Conservation (phyloP, 2,329 filamentous ascomycete genomes). For the Nothophoma quercina region DNA sequence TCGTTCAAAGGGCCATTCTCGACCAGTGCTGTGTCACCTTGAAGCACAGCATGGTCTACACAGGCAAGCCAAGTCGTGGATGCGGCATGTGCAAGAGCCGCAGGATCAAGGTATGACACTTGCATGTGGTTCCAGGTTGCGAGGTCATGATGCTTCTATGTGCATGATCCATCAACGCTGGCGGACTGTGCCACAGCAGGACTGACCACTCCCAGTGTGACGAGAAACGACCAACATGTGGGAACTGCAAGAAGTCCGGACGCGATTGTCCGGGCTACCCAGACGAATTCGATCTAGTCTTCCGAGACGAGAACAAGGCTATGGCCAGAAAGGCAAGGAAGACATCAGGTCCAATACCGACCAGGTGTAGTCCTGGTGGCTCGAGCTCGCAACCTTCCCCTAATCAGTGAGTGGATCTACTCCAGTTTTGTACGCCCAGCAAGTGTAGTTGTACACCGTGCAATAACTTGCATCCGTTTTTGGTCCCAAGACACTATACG, state of each 20-base stretch:
- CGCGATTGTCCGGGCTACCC: constrained; percentile 50
- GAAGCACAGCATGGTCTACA: constrained; percentile 47
- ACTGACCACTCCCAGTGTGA: constrained; percentile 38
- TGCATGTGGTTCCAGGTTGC: background rate
- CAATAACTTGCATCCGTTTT: too few species aligned
- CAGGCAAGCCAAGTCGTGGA: constrained; percentile 57
- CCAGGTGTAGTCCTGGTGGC: constrained; percentile 23
- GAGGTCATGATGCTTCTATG: background rate
- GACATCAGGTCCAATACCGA: constrained; percentile 28
- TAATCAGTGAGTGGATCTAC: constrained; percentile 35
- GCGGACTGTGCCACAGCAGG: constrained; percentile 3
- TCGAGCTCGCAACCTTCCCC: constrained; percentile 41
- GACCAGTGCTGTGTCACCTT: background rate
- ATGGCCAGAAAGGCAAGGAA: constrained; percentile 69
- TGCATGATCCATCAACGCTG: background rate
- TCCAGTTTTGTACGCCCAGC: too few species aligned
- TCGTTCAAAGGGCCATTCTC: too few species aligned
- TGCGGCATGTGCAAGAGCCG: constrained; percentile 78
- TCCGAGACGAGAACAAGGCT: constrained; percentile 75
- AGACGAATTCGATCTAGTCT: constrained; percentile 75
- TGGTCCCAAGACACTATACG: too few species aligned
- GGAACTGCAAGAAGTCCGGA: constrained; percentile 45
- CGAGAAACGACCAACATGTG: constrained; percentile 46
- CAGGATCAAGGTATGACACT: constrained; percentile 70
- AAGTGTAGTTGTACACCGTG: too few species aligned